Conservation (phyloP, 495 filamentous ascomycete species). For the Podospora appendiculata region DNA sequence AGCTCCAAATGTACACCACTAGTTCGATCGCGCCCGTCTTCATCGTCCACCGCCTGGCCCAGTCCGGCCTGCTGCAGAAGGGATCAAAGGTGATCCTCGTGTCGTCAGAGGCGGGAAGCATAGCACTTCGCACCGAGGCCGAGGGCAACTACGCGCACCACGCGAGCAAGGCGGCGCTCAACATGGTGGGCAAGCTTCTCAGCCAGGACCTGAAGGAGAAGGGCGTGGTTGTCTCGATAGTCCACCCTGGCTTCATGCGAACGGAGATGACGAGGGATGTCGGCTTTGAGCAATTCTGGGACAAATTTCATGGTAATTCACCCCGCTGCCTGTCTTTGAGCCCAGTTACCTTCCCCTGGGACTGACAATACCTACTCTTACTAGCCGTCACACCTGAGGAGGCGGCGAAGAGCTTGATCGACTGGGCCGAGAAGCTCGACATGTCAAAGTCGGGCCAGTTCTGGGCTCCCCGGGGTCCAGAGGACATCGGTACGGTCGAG, state of each 20-base stretch:
- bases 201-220: constrained; percentile 58
- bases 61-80: constrained; percentile 37
- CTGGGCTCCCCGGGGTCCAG: constrained; percentile 64
- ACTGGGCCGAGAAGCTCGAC: constrained; percentile 56
- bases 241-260: constrained; percentile 71
- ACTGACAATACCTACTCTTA: background rate
- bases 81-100: constrained; percentile 59
- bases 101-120: constrained; percentile 60
- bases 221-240: constrained; percentile 54
- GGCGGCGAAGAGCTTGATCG: constrained; percentile 54
- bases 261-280: constrained; percentile 67
- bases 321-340: background rate
- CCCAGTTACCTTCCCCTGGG: background rate
- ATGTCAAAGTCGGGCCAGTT: constrained; percentile 59
- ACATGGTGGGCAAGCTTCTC: constrained; percentile 68
- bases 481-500: constrained; percentile 65
- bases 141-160: constrained; percentile 70
- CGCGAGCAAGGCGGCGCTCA: constrained; percentile 62
- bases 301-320: constrained; percentile 52
- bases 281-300: constrained; percentile 65
- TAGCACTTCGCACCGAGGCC: constrained; percentile 59
- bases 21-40: constrained; percentile 60
- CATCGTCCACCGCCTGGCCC: constrained; percentile 52
- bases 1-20: constrained; percentile 65
- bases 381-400: constrained; percentile 59